Percentiles rank a stretch among this genome's conserved stretches.
Conservation (phyloP, 2,329 filamentous ascomycete species). For the Talaromyces atroroseus region DNA sequence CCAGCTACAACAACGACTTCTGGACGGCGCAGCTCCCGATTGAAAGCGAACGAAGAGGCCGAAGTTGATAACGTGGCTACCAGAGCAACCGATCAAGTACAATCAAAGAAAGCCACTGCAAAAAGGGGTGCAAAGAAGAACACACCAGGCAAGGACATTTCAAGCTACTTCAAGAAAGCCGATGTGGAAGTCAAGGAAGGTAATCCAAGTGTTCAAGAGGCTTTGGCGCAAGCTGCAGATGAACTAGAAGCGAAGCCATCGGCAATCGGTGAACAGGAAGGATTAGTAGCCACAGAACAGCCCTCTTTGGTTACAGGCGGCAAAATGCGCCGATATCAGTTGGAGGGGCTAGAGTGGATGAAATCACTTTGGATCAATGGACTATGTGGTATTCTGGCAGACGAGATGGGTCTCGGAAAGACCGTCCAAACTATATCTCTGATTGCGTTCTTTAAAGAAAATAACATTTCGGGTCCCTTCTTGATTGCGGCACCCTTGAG, state of each 20-base stretch:
- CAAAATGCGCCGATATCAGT: conserved; percentile 87
- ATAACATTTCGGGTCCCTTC: conserved; percentile 83
- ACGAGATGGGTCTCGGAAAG: conserved; percentile 93
- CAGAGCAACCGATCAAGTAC: background rate
- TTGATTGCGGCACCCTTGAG: conserved; percentile 85
- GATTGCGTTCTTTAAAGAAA: conserved; percentile 79
- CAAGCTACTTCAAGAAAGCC: conserved; percentile 57
- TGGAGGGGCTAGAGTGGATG: conserved; percentile 94
- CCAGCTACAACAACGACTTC: conserved; percentile 8
- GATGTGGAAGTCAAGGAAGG: conserved; percentile 51
- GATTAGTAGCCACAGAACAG: conserved; percentile 72
- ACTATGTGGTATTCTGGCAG: conserved; percentile 82
- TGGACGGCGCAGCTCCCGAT: conserved; percentile 29
- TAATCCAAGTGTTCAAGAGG: conserved; percentile 51
- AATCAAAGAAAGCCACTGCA: conserved; percentile 18
- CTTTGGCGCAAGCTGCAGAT: conserved; percentile 53
- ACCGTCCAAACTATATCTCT: conserved; percentile 87
- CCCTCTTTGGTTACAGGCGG: conserved; percentile 80
- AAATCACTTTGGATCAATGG: conserved; percentile 78
- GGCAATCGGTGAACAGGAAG: conserved; percentile 59
- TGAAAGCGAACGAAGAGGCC: conserved; percentile 18
- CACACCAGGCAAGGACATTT: conserved; percentile 42
- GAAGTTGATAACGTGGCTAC: conserved; percentile 12
- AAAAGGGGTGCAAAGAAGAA: conserved; percentile 26
- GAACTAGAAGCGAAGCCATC: conserved; percentile 54